These are phyloP conservation scores for Primulina huaijiensis DNA, from an alignment of 257 asterid species.

Conservation along the genomic window DNA sequence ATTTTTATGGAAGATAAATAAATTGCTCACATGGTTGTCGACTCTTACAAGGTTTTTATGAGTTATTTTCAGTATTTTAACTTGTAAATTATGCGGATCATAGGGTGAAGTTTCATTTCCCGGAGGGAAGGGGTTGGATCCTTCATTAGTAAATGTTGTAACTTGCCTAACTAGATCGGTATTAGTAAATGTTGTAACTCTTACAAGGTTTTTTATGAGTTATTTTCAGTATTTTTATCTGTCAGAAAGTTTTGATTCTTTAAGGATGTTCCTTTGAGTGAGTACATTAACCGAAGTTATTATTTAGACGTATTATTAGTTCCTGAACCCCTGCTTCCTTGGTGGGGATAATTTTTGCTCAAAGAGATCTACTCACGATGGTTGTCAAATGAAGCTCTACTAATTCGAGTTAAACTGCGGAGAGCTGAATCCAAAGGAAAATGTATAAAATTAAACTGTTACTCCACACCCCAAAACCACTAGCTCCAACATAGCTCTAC, in stretches of 20 bases:
- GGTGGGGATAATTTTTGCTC: neutral
- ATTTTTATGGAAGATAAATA: too few species aligned
- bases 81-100: constrained; percentile 20
- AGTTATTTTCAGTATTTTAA: constrained; percentile 2
- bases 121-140: constrained; percentile 95
- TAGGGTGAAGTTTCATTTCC: constrained; percentile 97
- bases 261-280: neutral
- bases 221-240: too few species aligned
- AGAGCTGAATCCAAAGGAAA: too few species aligned
- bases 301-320: neutral
- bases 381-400: too few species aligned
- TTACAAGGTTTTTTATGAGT: too few species aligned
- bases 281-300: neutral
- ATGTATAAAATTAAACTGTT: too few species aligned
- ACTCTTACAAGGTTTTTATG: neutral
- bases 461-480: too few species aligned
- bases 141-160: constrained; percentile 68
- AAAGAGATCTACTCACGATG: too few species aligned
- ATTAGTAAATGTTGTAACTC: too few species aligned
- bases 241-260: neutral
- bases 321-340: neutral
- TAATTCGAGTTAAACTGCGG: too few species aligned
- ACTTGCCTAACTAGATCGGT: too few species aligned
- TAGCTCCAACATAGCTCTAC: too few species aligned
- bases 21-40: neutral